phyloP scores from a whole-genome alignment of 352 stramenopile genomes.

The Phytopythium delawarense region DNA sequence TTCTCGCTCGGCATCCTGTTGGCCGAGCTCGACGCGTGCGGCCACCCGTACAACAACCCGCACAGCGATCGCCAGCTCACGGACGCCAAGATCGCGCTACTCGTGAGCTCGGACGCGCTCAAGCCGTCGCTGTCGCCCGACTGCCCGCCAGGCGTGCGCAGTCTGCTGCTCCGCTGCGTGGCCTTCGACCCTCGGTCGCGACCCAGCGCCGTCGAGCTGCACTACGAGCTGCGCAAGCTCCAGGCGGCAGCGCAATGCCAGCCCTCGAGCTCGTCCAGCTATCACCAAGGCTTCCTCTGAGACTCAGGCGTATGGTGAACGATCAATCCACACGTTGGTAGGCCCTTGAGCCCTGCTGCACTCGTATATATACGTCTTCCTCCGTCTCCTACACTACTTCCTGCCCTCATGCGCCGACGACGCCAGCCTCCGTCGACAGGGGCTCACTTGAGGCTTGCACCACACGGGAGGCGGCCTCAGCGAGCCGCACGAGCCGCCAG shows the following conservation, averaged over 20 bases:
- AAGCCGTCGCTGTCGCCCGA: conserved; percentile 40
- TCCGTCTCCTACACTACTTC: neutral
- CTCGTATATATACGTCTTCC: neutral
- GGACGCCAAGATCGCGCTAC: conserved; percentile 47
- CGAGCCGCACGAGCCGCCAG: conserved; percentile 28
- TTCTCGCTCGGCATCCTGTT: conserved; percentile 71
- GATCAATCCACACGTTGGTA: too few species aligned
- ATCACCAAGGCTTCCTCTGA: neutral
- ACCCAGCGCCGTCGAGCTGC: conserved; percentile 59
- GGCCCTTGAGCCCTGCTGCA: too few species aligned
- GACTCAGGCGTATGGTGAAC: too few species aligned
- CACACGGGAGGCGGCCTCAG: conserved; percentile 20
- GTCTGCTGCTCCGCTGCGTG: conserved; percentile 50
- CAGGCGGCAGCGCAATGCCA: conserved; percentile 1
- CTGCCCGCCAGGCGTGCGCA: conserved; percentile 41
- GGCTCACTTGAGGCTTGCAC: conserved; percentile 8
- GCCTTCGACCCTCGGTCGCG: conserved; percentile 42
- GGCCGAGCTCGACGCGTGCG: conserved; percentile 45
- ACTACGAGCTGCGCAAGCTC: conserved; percentile 47
- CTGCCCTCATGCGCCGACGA: neutral
- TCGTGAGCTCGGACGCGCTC: conserved; percentile 44
- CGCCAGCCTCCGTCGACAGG: too few species aligned
- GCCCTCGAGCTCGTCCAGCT: neutral
- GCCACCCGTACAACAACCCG: conserved; percentile 19
- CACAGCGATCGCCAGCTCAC: conserved; percentile 23